Evolutionary conservation across 2,329 filamentous ascomycete species (phyloP).

Genomic region (Zasmidium citrigriseum): DNA sequence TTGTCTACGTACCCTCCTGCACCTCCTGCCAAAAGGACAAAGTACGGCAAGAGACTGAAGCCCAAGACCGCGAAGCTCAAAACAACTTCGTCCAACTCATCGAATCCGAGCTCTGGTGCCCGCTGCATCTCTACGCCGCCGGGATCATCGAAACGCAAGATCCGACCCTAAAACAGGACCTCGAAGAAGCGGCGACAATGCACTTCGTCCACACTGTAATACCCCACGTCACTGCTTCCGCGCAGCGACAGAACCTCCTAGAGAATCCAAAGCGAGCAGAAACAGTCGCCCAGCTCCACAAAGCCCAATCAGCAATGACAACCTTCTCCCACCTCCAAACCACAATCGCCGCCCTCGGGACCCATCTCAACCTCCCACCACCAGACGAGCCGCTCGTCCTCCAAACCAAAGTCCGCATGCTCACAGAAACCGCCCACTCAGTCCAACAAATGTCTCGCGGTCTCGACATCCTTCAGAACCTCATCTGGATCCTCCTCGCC

Average conservation of each 20-base stretch:
- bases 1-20: slow-evolving; percentile 19
- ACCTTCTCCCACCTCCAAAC: slow-evolving; percentile 26
- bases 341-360: slow-evolving; percentile 25
- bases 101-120: slow-evolving; percentile 23
- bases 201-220: slow-evolving; percentile 30
- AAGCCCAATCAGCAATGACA: slow-evolving; percentile 23
- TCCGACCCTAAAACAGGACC: slow-evolving; percentile 28
- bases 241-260: slow-evolving; percentile 22
- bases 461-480: slow-evolving; percentile 36
- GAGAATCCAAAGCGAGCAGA: slow-evolving; percentile 21
- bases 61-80: slow-evolving; percentile 14
- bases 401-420: slow-evolving; percentile 20
- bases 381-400: slow-evolving; percentile 19
- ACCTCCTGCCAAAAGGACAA: slow-evolving; percentile 5
- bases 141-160: slow-evolving; percentile 28
- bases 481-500: slow-evolving; percentile 36
- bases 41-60: neutral
- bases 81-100: slow-evolving; percentile 18
- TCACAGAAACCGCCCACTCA: slow-evolving; percentile 24
- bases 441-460: slow-evolving; percentile 30
- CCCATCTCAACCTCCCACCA: slow-evolving; percentile 29
- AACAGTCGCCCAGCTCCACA: slow-evolving; percentile 31
- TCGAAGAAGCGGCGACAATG: slow-evolving; percentile 27
- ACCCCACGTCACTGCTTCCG: slow-evolving; percentile 14
- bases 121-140: slow-evolving; percentile 30